phyloP scores from a whole-genome alignment of 2,329 filamentous ascomycete species.

The Colletotrichum navitas region DNA sequence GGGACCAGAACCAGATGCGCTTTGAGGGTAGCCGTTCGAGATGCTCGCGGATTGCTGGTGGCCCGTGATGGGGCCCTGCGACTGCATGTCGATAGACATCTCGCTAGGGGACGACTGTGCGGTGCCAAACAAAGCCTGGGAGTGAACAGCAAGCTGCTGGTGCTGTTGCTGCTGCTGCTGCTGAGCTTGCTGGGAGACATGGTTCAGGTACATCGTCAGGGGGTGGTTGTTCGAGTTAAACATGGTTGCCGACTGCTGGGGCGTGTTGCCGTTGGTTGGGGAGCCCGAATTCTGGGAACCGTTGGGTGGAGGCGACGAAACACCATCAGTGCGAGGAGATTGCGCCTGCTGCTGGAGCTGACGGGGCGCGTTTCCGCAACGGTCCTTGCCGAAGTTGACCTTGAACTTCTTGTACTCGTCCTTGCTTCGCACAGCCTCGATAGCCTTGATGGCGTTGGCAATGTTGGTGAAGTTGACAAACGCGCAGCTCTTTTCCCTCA shows the following conservation, averaged over 20 bases:
- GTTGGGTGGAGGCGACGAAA: conserved; percentile 69
- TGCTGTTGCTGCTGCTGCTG: conserved; percentile 82
- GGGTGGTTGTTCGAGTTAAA: conserved; percentile 90
- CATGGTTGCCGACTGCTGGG: conserved; percentile 65
- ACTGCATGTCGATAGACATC: conserved; percentile 69
- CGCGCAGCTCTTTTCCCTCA: conserved; percentile 98
- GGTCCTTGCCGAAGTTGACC: conserved; percentile 99
- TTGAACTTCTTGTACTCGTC: conserved; percentile 99
- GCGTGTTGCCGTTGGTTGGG: conserved; percentile 67
- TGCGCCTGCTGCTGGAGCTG: conserved; percentile 77
- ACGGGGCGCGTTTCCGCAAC: conserved; percentile 94
- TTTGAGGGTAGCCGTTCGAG: conserved; percentile 72
- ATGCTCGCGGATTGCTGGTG: conserved; percentile 77
- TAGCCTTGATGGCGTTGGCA: conserved; percentile 99
- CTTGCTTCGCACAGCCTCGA: conserved; percentile 92
- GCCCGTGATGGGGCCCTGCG: conserved; percentile 70
- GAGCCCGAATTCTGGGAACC: conserved; percentile 67
- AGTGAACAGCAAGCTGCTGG: conserved; percentile 78
- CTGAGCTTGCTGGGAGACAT: conserved; percentile 79
- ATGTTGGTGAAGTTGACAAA: conserved; percentile 99
- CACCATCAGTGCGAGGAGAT: conserved; percentile 74
- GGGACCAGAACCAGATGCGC: conserved; percentile 65
- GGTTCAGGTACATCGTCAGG: conserved; percentile 91
- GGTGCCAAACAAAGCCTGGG: conserved; percentile 84
- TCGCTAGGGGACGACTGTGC: conserved; percentile 72